Percentiles rank a stretch among this genome's conserved stretches.
Evolutionary conservation across 2,329 filamentous ascomycete species (phyloP).

Genomic region (Helminthosporium solani): DNA sequence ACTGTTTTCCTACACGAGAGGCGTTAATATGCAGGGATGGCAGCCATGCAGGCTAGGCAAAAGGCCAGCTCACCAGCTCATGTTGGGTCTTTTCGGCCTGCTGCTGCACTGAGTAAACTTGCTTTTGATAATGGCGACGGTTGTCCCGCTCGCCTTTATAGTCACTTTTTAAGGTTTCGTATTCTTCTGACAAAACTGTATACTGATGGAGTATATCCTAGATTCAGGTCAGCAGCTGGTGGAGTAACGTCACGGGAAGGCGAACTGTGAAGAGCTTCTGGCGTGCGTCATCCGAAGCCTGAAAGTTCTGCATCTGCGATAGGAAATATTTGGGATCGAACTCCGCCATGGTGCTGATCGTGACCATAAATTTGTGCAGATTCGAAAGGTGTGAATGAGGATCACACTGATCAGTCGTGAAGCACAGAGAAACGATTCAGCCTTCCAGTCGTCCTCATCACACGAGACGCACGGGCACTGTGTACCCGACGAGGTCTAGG

Average conservation of each 20-base stretch:
- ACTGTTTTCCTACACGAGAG: conserved; percentile 30
- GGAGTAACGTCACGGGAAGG: conserved; percentile 2
- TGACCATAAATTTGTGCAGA: conserved; percentile 11
- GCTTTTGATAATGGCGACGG: conserved; percentile 34
- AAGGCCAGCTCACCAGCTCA: conserved; percentile 24
- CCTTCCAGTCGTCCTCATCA: too few species aligned
- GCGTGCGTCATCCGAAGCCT: conserved; percentile 39
- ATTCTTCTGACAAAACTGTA: conserved; percentile 23
- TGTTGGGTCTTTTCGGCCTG: conserved; percentile 23
- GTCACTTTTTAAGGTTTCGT: conserved; percentile 31
- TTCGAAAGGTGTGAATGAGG: not conserved
- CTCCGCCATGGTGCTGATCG: conserved; percentile 17
- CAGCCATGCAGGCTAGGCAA: conserved; percentile 11
- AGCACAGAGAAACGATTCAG: not conserved
- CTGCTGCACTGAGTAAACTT: conserved; percentile 21
- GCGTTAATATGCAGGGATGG: conserved; percentile 4
- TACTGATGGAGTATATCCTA: conserved; percentile 36
- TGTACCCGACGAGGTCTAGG: too few species aligned
- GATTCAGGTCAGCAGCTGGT: conserved; percentile 12
- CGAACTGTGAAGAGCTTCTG: conserved; percentile 37
- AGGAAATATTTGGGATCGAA: conserved; percentile 22
- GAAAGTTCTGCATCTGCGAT: conserved; percentile 35
- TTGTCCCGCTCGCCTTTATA: conserved; percentile 34
- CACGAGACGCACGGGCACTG: too few species aligned
- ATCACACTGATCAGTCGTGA: not conserved